Evolutionary conservation across 306 rosid species (phyloP), one percentile per base, ranked within the genome.

Genomic region (Medicago ruthenica): DNA sequence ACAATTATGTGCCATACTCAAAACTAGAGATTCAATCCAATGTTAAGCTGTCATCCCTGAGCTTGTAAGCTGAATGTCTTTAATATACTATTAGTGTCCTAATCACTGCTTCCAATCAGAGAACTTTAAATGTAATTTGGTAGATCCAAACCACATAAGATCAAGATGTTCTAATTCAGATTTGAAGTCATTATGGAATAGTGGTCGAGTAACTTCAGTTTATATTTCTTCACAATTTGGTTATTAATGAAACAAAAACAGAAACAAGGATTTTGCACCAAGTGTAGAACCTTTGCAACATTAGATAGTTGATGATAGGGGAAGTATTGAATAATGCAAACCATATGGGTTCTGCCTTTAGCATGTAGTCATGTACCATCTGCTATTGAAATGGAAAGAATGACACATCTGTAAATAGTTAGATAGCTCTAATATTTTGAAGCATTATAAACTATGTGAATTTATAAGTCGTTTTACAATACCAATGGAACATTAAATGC

Each of bases 361-460:
- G 27, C 61, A 5, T 13, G 17, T 14, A 47, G 53, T 15, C 63
- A 58, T 58, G 16, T 11, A 10, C 34, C 63, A 27, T 24, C 14
- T 45, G 36, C 21, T 58, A 9, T 73, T 22, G 4, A 9, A 27
- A 64, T 31, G 42, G 8, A 50, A 50, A 11, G 50, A 47, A 13
- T 42, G 24, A 36, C 8, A 50, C 53, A 44, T 64, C 6, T 65
- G 34, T 17, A 17, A 22, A 16, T 57, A 67, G n/a, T n/a, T 63
- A 59, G 57, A 67, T 54, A 16, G 41, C 66, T 76, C 53, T 16
- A 60, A 67, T 42, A 24, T 51, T 44, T 42, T 59, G 4, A 17
- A 14, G 62, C 63, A 58, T 22, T 77, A 68, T 47, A 7, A 42
- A 68, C 60, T 44, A 58, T 57, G 3, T 8, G 59, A 24, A 24